Percentiles rank a stretch among this genome's conserved stretches.
These are phyloP conservation scores for Malus hybrid DNA, from an alignment of 331 rosid genomes.

Conservation along the genomic window DNA sequence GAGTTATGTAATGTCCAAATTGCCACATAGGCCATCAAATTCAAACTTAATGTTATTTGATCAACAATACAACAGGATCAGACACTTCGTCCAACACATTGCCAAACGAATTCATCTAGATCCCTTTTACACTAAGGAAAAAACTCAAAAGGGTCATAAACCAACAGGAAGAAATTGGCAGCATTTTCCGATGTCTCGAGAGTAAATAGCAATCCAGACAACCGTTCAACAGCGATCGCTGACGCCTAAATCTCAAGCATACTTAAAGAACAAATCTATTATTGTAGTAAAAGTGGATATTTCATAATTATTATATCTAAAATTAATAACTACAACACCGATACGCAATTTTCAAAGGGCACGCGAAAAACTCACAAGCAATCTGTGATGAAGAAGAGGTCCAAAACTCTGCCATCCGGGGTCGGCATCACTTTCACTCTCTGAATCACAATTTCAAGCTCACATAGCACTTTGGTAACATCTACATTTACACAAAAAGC, in stretches of 20 bases:
- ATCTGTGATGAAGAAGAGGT: constrained; percentile 74
- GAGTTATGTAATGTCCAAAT: neutral
- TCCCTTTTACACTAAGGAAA: neutral
- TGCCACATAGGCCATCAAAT: neutral
- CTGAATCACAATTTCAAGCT: constrained; percentile 67
- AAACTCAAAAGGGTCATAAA: neutral
- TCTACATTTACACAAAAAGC: constrained; percentile 27
- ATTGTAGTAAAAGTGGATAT: neutral
- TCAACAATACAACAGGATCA: neutral
- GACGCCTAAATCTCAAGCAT: neutral
- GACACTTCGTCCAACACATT: neutral
- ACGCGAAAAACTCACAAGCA: constrained; percentile 48
- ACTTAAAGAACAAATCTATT: too few relatives aligned
- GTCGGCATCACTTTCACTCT: constrained; percentile 88
- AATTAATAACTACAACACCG: neutral
- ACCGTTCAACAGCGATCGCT: neutral
- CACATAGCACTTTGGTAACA: constrained; percentile 64
- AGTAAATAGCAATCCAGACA: neutral
- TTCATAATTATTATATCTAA: neutral
- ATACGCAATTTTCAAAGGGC: neutral
- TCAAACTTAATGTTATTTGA: neutral
- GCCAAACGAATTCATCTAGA: neutral
- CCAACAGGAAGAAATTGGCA: neutral
- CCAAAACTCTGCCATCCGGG: constrained; percentile 79
- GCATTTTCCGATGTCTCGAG: neutral